Evolutionary conservation across 805 yeast genomes (phyloP), one percentile per base, ranked within the genome.

Genomic region (Blastobotrys peoriensis): DNA sequence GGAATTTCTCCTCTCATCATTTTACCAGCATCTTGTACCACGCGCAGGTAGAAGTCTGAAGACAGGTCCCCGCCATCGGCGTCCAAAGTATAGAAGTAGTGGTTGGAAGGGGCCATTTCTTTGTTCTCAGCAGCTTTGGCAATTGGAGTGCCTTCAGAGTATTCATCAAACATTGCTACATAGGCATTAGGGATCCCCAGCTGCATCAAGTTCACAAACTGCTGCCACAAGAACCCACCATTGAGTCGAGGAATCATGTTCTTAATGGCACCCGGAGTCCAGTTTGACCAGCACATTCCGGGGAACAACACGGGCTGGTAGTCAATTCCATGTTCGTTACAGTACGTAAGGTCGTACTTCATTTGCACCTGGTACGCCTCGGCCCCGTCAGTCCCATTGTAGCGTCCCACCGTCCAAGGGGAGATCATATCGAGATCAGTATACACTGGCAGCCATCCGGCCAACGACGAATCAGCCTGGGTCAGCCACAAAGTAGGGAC

Each of bases 231-330:
- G 28, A 37, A 15, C 15, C 22, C 30, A 6, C 40, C 40, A 13
- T 37, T 13, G 30, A 37, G 22, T 37, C 40, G 40, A 20, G 40
- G 40, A 37, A 37, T 37, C 21, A 21, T 27, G 30, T 37, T 37
- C 8, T 19, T 13, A n/a, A n/a, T n/a, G 13, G 40, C 30, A 5
- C 30, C 30, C 4, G 19, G 9, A n/a, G 20, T 19, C 10, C 20
- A 18, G 25, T 37, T 37, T 6, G 10, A 13, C 40, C 40, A 37
- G 4, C 30, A 37, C 30, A 37, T 21, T 16, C 40, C 40, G 17
- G 40, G 40, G 16, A 37, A 37, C 4, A 37, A 27, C n/a, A 19
- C 21, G 4, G 27, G n/a, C 15, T 37, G 40, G 28, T 37, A 37
- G 16, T 18, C 40, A 9, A 19, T 22, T 10, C 28, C 28, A 22